Conservation (phyloP, 495 filamentous ascomycete genomes). For the Penicillium argentinense region DNA sequence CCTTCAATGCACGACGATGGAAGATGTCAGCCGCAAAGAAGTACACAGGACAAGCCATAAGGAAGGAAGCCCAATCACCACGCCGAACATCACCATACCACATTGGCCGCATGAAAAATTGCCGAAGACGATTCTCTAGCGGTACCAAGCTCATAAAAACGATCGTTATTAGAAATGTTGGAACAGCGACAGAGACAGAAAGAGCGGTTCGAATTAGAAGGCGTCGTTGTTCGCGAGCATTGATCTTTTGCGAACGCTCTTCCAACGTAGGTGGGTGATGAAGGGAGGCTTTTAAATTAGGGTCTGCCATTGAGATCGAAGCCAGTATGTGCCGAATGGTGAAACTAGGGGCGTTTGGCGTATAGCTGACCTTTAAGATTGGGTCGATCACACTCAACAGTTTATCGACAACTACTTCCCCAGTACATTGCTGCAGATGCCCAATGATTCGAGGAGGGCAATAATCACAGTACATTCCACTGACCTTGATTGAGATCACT, state of each 20-base stretch:
- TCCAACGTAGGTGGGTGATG: constrained; percentile 84
- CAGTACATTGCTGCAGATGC: background rate
- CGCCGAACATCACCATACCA: constrained; percentile 75
- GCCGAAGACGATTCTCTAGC: constrained; percentile 49
- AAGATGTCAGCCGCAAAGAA: constrained; percentile 87
- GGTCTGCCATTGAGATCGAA: constrained; percentile 63
- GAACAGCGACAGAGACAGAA: constrained; percentile 72
- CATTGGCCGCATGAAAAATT: constrained; percentile 64
- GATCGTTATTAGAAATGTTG: constrained; percentile 87
- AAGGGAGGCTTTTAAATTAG: constrained; percentile 62
- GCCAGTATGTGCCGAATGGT: constrained; percentile 53
- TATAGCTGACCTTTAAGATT: background rate
- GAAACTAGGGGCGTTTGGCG: background rate
- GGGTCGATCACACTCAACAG: no score
- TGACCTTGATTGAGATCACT: background rate
- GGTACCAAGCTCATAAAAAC: constrained; percentile 85
- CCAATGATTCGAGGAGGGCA: background rate
- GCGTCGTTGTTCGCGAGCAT: constrained; percentile 58
- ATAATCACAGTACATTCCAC: background rate
- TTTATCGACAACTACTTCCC: background rate
- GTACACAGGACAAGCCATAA: constrained; percentile 86
- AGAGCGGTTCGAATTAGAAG: constrained; percentile 67
- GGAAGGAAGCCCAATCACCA: constrained; percentile 78
- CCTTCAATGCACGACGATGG: constrained; percentile 74
- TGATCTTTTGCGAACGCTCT: constrained; percentile 74